These are phyloP conservation scores for Colletotrichum lentis DNA, from an alignment of 2,329 filamentous ascomycete genomes.

Conservation along the genomic window DNA sequence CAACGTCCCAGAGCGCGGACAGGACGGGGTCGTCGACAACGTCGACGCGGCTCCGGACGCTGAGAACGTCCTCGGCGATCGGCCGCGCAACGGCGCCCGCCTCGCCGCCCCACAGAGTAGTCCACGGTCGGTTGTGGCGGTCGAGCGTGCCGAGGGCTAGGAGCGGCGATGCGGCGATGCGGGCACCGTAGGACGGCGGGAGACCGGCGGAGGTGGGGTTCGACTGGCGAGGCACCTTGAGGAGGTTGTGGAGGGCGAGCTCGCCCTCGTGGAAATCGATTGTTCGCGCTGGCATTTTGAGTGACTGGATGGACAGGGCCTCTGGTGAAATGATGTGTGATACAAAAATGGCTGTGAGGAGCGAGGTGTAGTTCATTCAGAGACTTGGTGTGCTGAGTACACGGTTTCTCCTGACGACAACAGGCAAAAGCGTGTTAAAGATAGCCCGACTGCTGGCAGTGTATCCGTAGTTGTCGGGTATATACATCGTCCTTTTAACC, in stretches of 20 bases:
- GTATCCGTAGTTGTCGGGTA: too few species aligned
- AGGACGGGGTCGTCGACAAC: conserved; percentile 74
- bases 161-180: conserved; percentile 70
- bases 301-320: conserved; percentile 1
- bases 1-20: conserved; percentile 64
- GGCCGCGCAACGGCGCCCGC: conserved; percentile 69
- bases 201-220: conserved; percentile 76
- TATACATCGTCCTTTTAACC: too few species aligned
- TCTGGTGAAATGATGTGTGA: conserved; percentile 23
- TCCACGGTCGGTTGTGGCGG: conserved; percentile 72
- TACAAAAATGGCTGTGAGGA: conserved; percentile 19
- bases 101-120: conserved; percentile 79
- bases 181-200: conserved; percentile 65
- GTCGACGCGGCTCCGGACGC: conserved; percentile 69
- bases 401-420: background rate
- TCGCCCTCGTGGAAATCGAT: conserved; percentile 72
- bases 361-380: conserved; percentile 23
- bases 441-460: background rate
- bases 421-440: background rate
- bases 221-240: conserved; percentile 63
- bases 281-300: conserved; percentile 43
- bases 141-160: conserved; percentile 80
- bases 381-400: background rate
- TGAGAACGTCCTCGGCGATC: conserved; percentile 70
- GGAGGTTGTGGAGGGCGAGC: conserved; percentile 67